Base-by-base conservation (phyloP, 768 basidiomycete genomes). In the Dacryopinax primogenitus region DNA sequence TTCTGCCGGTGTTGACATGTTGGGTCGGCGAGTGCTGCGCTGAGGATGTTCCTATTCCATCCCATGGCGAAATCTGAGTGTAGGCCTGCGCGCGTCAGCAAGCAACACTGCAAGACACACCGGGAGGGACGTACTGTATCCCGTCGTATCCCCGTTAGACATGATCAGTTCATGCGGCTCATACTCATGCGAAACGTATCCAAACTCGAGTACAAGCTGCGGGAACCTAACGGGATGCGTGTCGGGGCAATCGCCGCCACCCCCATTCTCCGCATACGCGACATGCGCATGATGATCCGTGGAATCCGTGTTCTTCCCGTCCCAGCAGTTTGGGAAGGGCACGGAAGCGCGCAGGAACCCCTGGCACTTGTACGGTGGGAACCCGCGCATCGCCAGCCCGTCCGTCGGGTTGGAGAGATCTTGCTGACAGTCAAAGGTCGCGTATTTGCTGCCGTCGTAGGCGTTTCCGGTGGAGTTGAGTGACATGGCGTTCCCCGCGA, bases 201-300 rank as follows among this genome's bases (percentile, higher is more conserved):
- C 51, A 30, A 28, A 30, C 26, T 58, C 51, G 4, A 58, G 13
- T 6, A 58, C 21, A 3, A 58, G 30, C 18, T 58, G 51, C 51
- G 51, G 51, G 36, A 70, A 18, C 33, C 69, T 62, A 13, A 68
- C 65, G 0, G 68, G 68, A 62, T 70, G 66, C 2, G 65, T 58
- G 1, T 67, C 33, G 11, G 71, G 71, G 45, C 71, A 72, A 0
- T 65, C 64, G 13, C 71, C 71, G 0, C 63, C 45, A 36, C 69
- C 67, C 26, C 63, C 62, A 32, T 64, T 68, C 28, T 51, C 37
- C 0, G 68, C 70, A 69, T 74, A 78, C 0, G 77, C 73, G 70
- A 78, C 73, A 70, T 79, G 78, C 7, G 72, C 73, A 69, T 74
- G 74, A 70, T 78, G 77, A 67, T 78, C 75, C 0, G 72, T 12